phyloP scores from a whole-genome alignment of 164 flowering plant species.

The Malania oleifera region DNA sequence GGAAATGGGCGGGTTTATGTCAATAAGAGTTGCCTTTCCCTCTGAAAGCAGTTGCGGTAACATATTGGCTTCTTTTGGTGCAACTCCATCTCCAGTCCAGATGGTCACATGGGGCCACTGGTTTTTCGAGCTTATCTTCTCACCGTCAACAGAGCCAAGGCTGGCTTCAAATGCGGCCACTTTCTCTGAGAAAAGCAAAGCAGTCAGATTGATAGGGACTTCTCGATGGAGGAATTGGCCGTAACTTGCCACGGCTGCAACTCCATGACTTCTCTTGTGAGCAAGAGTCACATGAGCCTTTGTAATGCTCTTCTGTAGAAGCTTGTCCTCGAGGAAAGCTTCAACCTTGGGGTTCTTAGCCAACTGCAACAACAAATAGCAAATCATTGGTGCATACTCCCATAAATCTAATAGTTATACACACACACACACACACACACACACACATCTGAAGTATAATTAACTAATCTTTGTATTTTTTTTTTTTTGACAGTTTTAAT shows the following conservation, averaged over 20 bases:
- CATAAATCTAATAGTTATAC: too few species aligned
- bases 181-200: slow-evolving; percentile 57
- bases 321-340: slow-evolving; percentile 48
- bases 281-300: slow-evolving; percentile 90
- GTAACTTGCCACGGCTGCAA: slow-evolving; percentile 75
- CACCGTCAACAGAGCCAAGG: slow-evolving; percentile 68
- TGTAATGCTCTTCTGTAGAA: slow-evolving; percentile 37
- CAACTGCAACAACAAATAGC: slow-evolving; percentile 33
- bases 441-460: too few species aligned
- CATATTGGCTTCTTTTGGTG: slow-evolving; percentile 72
- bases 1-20: slow-evolving; percentile 52
- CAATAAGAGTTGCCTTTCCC: slow-evolving; percentile 72
- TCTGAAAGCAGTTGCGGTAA: slow-evolving; percentile 55
- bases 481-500: too few species aligned
- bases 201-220: slow-evolving; percentile 63
- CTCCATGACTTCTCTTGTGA: slow-evolving; percentile 88
- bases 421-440: too few species aligned
- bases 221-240: slow-evolving; percentile 45
- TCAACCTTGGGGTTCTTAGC: slow-evolving; percentile 40
- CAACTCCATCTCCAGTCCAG: slow-evolving; percentile 75
- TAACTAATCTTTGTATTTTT: too few species aligned
- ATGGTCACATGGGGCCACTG: slow-evolving; percentile 93
- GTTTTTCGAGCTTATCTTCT: slow-evolving; percentile 58
- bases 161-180: slow-evolving; percentile 73
- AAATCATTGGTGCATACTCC: too few species aligned